These are phyloP conservation scores for Populus hybrid DNA, from an alignment of 441 rosid species.

Conservation along the genomic window DNA sequence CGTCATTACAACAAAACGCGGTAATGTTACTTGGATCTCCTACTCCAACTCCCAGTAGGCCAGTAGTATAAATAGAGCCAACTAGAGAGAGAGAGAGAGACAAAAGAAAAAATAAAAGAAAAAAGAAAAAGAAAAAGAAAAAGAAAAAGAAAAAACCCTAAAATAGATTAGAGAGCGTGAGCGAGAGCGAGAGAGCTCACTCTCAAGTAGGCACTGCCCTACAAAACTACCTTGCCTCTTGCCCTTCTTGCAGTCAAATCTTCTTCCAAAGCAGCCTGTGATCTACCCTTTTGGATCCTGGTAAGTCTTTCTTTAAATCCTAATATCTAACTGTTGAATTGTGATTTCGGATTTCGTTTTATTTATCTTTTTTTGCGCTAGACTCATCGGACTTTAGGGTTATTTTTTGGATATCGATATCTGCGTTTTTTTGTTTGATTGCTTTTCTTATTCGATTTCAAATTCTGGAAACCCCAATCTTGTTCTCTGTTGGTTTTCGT, in stretches of 20 bases:
- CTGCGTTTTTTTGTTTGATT: neutral
- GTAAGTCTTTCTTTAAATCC: neutral
- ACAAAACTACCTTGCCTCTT: neutral
- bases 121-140: too few relatives aligned
- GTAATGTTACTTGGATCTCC: neutral
- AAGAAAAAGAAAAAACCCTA: neutral
- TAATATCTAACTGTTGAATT: neutral
- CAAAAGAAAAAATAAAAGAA: neutral
- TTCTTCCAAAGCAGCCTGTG: neutral
- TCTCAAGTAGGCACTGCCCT: neutral
- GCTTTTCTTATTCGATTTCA: neutral
- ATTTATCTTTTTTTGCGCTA: too few relatives aligned
- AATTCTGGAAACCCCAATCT: neutral
- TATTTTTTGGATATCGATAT: neutral
- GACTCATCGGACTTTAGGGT: neutral
- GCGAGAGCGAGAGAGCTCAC: neutral
- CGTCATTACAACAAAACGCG: neutral
- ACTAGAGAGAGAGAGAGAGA: neutral
- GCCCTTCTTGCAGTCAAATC: neutral
- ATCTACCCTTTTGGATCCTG: neutral
- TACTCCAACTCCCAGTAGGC: neutral
- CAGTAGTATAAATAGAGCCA: neutral
- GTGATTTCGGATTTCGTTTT: too few relatives aligned
- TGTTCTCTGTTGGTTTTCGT: neutral
- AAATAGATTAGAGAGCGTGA: neutral